Evolutionary conservation across 2,329 filamentous ascomycete genomes (phyloP).

Genomic region (Chrysoporthe austroafricana): DNA sequence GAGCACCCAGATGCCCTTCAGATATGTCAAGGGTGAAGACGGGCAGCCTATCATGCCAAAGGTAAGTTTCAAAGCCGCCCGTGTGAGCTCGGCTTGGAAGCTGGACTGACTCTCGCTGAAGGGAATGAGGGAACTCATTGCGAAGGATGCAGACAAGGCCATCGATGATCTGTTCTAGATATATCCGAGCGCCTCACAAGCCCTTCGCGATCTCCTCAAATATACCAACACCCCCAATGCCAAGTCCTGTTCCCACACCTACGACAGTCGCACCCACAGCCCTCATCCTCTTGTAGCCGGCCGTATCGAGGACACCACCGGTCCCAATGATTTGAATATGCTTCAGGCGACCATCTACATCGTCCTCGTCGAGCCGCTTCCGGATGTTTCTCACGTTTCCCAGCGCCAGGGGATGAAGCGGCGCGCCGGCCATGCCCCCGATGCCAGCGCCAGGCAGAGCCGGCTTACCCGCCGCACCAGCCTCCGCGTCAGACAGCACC

Average conservation of each 20-base stretch:
- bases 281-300: constrained; percentile 68
- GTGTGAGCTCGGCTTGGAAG: too few species aligned
- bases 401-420: constrained; percentile 73
- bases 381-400: constrained; percentile 76
- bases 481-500: constrained; percentile 46
- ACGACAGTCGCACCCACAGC: constrained; percentile 68
- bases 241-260: constrained; percentile 71
- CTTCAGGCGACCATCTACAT: constrained; percentile 42
- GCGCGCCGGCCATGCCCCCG: constrained; percentile 73
- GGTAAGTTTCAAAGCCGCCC: constrained; percentile 53
- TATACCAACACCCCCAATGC: constrained; percentile 62
- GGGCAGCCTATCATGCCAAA: constrained; percentile 89
- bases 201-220: constrained; percentile 60
- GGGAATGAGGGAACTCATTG: constrained; percentile 95
- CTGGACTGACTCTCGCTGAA: constrained; percentile 44
- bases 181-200: constrained; percentile 9
- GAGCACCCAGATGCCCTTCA: constrained; percentile 96
- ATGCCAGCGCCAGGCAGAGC: constrained; percentile 60
- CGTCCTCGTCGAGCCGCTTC: constrained; percentile 56
- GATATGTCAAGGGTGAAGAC: constrained; percentile 79
- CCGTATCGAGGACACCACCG: constrained; percentile 69
- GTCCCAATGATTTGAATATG: constrained; percentile 71
- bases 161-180: constrained; percentile 79
- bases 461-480: constrained; percentile 41
- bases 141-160: constrained; percentile 89